Evolutionary conservation across 495 filamentous ascomycete species (phyloP).

Genomic region (Neurospora sp.): DNA sequence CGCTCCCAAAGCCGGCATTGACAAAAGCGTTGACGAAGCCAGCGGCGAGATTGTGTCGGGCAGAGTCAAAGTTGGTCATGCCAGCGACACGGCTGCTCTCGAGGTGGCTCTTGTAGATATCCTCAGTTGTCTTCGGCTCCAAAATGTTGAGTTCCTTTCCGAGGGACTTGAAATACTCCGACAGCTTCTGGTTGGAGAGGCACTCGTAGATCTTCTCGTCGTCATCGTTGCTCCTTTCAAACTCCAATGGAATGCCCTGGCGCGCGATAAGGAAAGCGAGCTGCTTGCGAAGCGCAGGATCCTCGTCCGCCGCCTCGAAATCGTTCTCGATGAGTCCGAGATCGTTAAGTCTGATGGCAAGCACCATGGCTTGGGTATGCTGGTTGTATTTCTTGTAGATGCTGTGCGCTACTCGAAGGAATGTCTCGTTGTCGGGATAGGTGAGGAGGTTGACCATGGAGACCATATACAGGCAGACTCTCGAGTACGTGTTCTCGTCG

Average conservation of each 20-base stretch:
- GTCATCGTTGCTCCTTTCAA: slow-evolving; percentile 28
- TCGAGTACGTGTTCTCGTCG: slow-evolving; percentile 85
- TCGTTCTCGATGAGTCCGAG: slow-evolving; percentile 66
- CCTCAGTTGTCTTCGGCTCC: slow-evolving; percentile 92
- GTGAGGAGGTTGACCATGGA: slow-evolving; percentile 98
- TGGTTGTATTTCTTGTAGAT: slow-evolving; percentile 91
- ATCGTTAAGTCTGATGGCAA: slow-evolving; percentile 91
- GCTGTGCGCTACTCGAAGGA: slow-evolving; percentile 78
- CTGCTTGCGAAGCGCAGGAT: slow-evolving; percentile 80
- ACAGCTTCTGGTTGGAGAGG: slow-evolving; percentile 75
- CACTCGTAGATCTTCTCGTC: slow-evolving; percentile 73
- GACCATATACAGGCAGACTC: slow-evolving; percentile 96
- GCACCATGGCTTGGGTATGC: slow-evolving; percentile 81
- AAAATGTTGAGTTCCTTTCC: slow-evolving; percentile 95
- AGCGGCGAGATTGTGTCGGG: slow-evolving; percentile 88
- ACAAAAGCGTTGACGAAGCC: slow-evolving; percentile 95
- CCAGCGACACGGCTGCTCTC: slow-evolving; percentile 88
- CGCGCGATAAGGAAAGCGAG: slow-evolving; percentile 88
- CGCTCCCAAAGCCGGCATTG: slow-evolving; percentile 88
- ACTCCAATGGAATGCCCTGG: slow-evolving; percentile 78
- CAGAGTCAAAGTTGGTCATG: slow-evolving; percentile 88
- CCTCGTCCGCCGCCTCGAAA: slow-evolving; percentile 60
- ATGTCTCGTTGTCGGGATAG: slow-evolving; percentile 91
- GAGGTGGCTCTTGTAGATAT: slow-evolving; percentile 98
- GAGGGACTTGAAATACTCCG: slow-evolving; percentile 86